Evolutionary conservation across 2,329 filamentous ascomycete genomes (phyloP).

Genomic region (Pestalotiopsis fici): DNA sequence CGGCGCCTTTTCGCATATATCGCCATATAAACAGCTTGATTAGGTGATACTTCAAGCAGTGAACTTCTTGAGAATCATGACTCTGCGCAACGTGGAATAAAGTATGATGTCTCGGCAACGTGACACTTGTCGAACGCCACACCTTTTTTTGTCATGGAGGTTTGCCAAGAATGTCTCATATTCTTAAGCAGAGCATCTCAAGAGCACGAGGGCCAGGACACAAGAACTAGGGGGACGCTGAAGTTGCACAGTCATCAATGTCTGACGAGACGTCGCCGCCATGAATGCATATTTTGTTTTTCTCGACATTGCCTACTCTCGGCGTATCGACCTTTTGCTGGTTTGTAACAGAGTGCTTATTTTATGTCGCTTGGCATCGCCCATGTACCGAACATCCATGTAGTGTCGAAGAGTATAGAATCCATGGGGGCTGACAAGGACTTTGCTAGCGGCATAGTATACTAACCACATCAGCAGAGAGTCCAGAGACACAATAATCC

Average conservation of each 20-base stretch:
- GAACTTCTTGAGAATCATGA: neutral
- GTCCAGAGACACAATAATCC: neutral
- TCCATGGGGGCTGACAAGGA: neutral
- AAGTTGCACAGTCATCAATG: neutral
- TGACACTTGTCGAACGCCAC: neutral
- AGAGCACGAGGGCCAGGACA: neutral
- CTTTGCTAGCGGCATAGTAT: neutral
- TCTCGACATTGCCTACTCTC: neutral
- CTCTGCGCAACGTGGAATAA: neutral
- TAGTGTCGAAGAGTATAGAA: neutral
- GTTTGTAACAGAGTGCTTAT: neutral
- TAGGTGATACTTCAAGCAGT: neutral
- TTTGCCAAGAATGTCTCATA: neutral
- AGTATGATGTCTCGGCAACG: neutral
- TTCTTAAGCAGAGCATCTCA: neutral
- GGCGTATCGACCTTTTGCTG: neutral
- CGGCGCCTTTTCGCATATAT: neutral
- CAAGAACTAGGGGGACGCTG: neutral
- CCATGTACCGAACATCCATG: neutral
- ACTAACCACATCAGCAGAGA: neutral
- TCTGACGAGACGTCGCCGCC: neutral
- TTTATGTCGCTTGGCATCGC: neutral
- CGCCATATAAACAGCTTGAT: neutral
- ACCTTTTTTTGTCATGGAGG: neutral
- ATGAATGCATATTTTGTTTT: neutral